Evolutionary conservation across 768 basidiomycete genomes (phyloP), one percentile per base, ranked within the genome.

Genomic region (Russula sp.): DNA sequence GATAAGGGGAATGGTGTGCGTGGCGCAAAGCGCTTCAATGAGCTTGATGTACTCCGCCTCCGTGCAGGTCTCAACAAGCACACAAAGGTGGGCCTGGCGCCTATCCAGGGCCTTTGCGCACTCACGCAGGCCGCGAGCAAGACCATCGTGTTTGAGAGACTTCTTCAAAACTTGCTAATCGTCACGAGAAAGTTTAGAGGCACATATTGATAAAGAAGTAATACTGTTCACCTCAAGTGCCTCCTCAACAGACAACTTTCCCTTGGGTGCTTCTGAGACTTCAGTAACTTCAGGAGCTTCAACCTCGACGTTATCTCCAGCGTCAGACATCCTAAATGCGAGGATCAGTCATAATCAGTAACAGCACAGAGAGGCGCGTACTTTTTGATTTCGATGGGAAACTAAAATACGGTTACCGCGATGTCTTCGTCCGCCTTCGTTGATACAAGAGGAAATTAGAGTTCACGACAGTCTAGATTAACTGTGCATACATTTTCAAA

Each of bases 21-120:
- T 94, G 65, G 93, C 90, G 75, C 96, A 98, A 73, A 99, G 93
- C 54, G 96, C 96, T 79, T 98, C 95, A 69, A 99, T 97, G 80
- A 99, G 92, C 82, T 98, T 98, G 85, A 97, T 91, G 83, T 99
- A 98, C 78, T 98, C 96, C 68, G 95, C 91, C 79, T 98, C 96
- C 56, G 90, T 94, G 83, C 94, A 97, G 60, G 93, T 93, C 85
- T 99, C 96, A 74, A 98, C 95, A 71, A 99, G 88, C 64, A 99
- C 95, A 78, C 96, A 98, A 51, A 98, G 82, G 76, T 98, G 96
- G 59, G 95, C 96, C 82, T 95, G 92, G 70, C 94, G 88, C 81
- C 94, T 97, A 84, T 99, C 96, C 68, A 99, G 83, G 64, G 96
- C 92, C 82, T 99, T 99, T 73, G 96, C 90, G 72, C 85, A 88